Evolutionary conservation across 192 early-diverging fungal genomes (phyloP).

Genomic region (Coemansia pectinata): DNA sequence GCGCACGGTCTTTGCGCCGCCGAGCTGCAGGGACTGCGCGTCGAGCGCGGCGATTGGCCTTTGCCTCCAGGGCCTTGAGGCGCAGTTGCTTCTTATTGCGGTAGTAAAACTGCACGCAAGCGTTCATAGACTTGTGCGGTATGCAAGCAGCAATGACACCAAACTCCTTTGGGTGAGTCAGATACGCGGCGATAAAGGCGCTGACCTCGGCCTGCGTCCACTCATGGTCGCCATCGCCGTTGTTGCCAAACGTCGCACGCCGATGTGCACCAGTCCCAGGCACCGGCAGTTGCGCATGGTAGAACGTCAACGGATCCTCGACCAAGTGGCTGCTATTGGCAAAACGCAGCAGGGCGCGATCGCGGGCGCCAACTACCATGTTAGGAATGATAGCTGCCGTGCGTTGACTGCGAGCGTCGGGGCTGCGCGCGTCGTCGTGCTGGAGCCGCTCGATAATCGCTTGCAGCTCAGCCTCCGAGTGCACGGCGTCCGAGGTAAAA

Average conservation of each 20-base stretch:
- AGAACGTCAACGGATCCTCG: constrained; percentile 61
- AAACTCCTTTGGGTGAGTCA: constrained; percentile 75
- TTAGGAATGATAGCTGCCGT: constrained; percentile 72
- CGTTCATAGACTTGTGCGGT: constrained; percentile 64
- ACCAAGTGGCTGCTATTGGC: constrained; percentile 64
- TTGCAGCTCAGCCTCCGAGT: constrained; percentile 75
- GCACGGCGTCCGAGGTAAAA: constrained; percentile 70
- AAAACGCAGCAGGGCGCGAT: constrained; percentile 58
- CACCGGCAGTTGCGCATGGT: constrained; percentile 55
- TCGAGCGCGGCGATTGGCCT: constrained; percentile 36
- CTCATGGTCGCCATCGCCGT: constrained; percentile 57
- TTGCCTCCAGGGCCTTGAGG: constrained; percentile 64
- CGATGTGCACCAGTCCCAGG: constrained; percentile 14
- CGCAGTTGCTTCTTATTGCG: constrained; percentile 73
- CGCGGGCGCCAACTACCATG: constrained; percentile 66
- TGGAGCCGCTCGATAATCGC: constrained; percentile 74
- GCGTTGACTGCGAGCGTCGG: constrained; percentile 67
- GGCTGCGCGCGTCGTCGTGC: constrained; percentile 70
- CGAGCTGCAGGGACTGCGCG: constrained; percentile 37
- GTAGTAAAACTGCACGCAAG: constrained; percentile 79
- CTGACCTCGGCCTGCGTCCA: constrained; percentile 70
- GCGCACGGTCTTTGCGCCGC: constrained; percentile 52
- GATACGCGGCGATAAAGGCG: constrained; percentile 65
- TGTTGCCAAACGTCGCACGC: constrained; percentile 41
- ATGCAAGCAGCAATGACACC: constrained; percentile 67